Percentiles rank a stretch among this genome's conserved stretches.
These are phyloP conservation scores for Zygotorulaspora danielsina DNA, from an alignment of 805 yeast species.

Conservation along the genomic window DNA sequence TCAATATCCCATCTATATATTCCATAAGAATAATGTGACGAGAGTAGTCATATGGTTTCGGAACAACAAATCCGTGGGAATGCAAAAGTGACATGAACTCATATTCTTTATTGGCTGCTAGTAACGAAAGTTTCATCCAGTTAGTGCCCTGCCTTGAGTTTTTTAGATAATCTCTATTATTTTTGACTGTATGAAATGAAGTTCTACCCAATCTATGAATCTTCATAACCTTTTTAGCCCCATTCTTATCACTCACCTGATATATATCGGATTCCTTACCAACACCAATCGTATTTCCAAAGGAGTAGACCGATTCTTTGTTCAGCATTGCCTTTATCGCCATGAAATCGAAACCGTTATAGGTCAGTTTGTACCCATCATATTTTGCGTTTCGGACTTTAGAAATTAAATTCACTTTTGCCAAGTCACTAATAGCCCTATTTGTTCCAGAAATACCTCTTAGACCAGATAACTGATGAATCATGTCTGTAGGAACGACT, in stretches of 20 bases:
- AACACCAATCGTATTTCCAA: slow-evolving; percentile 88
- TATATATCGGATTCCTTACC: slow-evolving; percentile 97
- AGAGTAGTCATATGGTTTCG: slow-evolving; percentile 81
- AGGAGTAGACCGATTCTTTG: slow-evolving; percentile 65
- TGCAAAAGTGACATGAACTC: slow-evolving; percentile 77
- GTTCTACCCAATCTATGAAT: slow-evolving; percentile 92
- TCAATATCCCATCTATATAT: slow-evolving; percentile 80
- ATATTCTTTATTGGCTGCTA: slow-evolving; percentile 91
- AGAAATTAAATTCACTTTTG: slow-evolving; percentile 75
- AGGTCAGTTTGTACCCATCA: slow-evolving; percentile 89
- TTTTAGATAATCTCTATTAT: slow-evolving; percentile 81
- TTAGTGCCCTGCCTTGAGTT: slow-evolving; percentile 64
- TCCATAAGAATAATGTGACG: slow-evolving; percentile 94
- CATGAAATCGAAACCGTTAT: slow-evolving; percentile 85
- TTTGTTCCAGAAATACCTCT: slow-evolving; percentile 72
- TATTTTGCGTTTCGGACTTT: slow-evolving; percentile 84
- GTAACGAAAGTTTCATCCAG: slow-evolving; percentile 88
- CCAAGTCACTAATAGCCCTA: slow-evolving; percentile 76
- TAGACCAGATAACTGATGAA: slow-evolving; percentile 73
- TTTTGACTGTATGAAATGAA: slow-evolving; percentile 87
- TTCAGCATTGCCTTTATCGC: slow-evolving; percentile 82
- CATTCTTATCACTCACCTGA: slow-evolving; percentile 65
- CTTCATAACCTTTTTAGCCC: slow-evolving; percentile 70
- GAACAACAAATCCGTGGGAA: slow-evolving; percentile 77
- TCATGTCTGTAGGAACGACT: slow-evolving; percentile 84